phyloP scores from a whole-genome alignment of 2,329 filamentous ascomycete genomes.

The Ceratocystiopsis minuta region DNA sequence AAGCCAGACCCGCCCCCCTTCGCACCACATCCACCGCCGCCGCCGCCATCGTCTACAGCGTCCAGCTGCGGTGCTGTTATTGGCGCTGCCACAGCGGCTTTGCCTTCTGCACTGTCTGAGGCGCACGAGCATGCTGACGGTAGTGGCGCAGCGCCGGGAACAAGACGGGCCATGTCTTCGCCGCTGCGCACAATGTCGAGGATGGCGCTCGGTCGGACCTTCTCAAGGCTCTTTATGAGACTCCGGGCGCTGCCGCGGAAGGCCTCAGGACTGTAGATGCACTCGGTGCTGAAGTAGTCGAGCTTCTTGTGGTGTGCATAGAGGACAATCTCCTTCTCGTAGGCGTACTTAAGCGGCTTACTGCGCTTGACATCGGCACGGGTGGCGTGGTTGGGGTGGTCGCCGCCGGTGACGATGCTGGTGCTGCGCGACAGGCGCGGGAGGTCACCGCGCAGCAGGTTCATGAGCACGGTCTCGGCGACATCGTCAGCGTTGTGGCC shows the following conservation, averaged over 20 bases:
- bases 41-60: neutral
- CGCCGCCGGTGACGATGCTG: slow-evolving; percentile 65
- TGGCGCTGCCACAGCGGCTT: neutral
- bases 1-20: slow-evolving; percentile 47
- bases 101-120: neutral
- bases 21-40: slow-evolving; percentile 53
- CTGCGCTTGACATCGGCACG: slow-evolving; percentile 83
- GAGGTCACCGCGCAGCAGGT: slow-evolving; percentile 76
- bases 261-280: slow-evolving; percentile 93
- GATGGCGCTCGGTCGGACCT: slow-evolving; percentile 83
- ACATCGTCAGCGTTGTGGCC: slow-evolving; percentile 97
- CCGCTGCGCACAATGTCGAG: slow-evolving; percentile 87
- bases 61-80: neutral
- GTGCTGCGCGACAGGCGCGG: slow-evolving; percentile 76
- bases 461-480: slow-evolving; percentile 96
- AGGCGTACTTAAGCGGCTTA: slow-evolving; percentile 95
- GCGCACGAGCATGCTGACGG: slow-evolving; percentile 4
- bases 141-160: slow-evolving; percentile 36
- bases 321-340: slow-evolving; percentile 96
- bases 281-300: slow-evolving; percentile 97
- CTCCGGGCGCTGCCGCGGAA: slow-evolving; percentile 84
- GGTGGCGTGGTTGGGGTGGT: slow-evolving; percentile 49
- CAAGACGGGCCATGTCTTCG: slow-evolving; percentile 87
- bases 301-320: slow-evolving; percentile 95
- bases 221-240: slow-evolving; percentile 88